Percentiles rank a stretch among this genome's conserved stretches.
phyloP scores from a whole-genome alignment of 177 flowering plant genomes.

The Telopea speciosissima region DNA sequence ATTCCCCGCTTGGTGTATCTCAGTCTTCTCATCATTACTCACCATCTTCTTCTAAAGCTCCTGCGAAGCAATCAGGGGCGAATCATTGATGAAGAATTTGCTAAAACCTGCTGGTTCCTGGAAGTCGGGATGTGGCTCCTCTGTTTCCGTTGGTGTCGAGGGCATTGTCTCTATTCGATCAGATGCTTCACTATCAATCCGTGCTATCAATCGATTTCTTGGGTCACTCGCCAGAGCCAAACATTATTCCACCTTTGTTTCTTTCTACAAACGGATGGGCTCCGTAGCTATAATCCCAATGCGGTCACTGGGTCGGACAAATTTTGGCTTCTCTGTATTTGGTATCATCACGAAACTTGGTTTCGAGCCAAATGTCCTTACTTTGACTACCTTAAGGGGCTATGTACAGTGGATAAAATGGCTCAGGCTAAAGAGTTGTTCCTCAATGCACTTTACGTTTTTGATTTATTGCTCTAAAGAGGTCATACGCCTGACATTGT shows the following conservation, averaged over 20 bases:
- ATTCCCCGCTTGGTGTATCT: too few species aligned
- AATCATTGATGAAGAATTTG: neutral
- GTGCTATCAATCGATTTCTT: neutral
- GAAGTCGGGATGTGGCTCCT: neutral
- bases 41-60: neutral
- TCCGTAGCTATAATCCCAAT: neutral
- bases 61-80: neutral
- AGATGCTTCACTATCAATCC: neutral
- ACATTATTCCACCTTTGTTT: too few species aligned
- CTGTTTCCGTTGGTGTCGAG: neutral
- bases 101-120: neutral
- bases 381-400: neutral
- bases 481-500: neutral
- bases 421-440: neutral
- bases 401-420: neutral
- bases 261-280: neutral
- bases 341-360: neutral
- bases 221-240: neutral
- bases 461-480: neutral
- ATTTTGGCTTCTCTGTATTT: neutral
- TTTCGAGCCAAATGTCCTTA: neutral
- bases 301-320: neutral
- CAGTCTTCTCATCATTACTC: too few species aligned
- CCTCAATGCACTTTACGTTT: neutral
- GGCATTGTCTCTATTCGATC: neutral